A percentile compares a stretch with the other conserved stretches of the same genome.
Conservation (phyloP, 306 rosid species). For the Elaeagnus macrophylla region DNA sequence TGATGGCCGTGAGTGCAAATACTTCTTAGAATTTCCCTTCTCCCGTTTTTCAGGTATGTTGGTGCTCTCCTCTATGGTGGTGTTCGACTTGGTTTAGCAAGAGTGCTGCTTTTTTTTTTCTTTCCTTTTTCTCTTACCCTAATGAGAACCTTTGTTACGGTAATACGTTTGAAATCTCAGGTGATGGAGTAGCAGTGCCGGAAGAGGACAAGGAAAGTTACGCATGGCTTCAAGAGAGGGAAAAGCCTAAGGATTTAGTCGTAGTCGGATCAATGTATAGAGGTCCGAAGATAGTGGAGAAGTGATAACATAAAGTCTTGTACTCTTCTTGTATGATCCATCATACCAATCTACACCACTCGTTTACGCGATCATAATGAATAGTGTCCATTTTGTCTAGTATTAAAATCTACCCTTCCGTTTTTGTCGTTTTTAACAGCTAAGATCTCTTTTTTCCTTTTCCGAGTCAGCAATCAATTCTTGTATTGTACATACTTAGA, state of each 20-base stretch:
- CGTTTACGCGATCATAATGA: conserved; percentile 5
- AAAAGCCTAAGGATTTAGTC: conserved; percentile 47
- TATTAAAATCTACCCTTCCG: conserved; percentile 1
- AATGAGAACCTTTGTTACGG: background rate
- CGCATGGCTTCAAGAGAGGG: conserved; percentile 89
- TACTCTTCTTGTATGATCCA: conserved; percentile 1
- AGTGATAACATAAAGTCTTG: conserved; percentile 8
- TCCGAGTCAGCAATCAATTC: too few relatives aligned
- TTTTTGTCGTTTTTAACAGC: background rate
- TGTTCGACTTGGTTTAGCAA: background rate
- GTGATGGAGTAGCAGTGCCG: conserved; percentile 38
- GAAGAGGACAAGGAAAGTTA: conserved; percentile 49
- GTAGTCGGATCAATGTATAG: conserved; percentile 50
- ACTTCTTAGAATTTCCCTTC: conserved; percentile 50
- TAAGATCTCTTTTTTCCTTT: too few relatives aligned
- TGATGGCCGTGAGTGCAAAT: conserved; percentile 80
- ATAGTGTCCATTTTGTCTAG: conserved; percentile 18
- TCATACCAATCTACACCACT: background rate
- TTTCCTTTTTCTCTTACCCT: too few relatives aligned
- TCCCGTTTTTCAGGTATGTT: conserved; percentile 52
- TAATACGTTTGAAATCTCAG: conserved; percentile 23
- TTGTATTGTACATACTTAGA: too few relatives aligned
- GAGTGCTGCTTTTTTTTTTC: background rate
- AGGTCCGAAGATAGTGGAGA: conserved; percentile 61
- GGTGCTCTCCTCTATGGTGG: background rate